Conservation (phyloP, 2,329 filamentous ascomycete genomes). For the Lasiodiplodia theobromae region DNA sequence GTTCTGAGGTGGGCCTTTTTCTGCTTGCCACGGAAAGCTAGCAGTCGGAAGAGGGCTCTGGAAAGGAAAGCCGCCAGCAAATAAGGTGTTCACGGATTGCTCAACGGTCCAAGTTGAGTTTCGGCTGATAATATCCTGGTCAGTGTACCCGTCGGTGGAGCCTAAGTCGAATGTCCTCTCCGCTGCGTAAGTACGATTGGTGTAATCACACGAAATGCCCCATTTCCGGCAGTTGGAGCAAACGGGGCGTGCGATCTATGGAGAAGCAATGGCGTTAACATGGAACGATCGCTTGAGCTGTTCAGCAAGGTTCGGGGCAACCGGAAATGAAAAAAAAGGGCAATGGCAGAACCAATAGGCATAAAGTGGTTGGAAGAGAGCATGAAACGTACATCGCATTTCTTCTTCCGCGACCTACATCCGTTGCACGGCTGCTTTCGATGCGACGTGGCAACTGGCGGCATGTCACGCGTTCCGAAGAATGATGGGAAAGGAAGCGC, state of each 20-base stretch:
- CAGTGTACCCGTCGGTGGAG: not conserved
- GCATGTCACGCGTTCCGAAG: constrained; percentile 30
- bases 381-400: constrained; percentile 39
- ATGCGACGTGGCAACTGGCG: constrained; percentile 37
- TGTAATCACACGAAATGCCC: constrained; percentile 14
- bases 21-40: not conserved
- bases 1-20: not conserved
- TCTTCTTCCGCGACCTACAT: constrained; percentile 45
- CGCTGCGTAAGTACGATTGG: constrained; percentile 3
- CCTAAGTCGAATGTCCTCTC: not conserved
- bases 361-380: not conserved
- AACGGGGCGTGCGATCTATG: constrained; percentile 2
- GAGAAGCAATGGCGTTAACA: not conserved
- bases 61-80: not conserved
- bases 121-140: not conserved
- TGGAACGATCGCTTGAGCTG: not conserved
- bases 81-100: not conserved
- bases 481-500: not conserved
- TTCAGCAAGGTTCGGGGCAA: not conserved
- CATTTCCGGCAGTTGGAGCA: constrained; percentile 17
- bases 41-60: not conserved
- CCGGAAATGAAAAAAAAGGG: constrained; percentile 2
- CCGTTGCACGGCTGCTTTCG: constrained; percentile 43
- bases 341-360: not conserved
- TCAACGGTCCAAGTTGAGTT: not conserved